Evolutionary conservation across 2,329 filamentous ascomycete genomes (phyloP).

Genomic region (Volutella citrinella): DNA sequence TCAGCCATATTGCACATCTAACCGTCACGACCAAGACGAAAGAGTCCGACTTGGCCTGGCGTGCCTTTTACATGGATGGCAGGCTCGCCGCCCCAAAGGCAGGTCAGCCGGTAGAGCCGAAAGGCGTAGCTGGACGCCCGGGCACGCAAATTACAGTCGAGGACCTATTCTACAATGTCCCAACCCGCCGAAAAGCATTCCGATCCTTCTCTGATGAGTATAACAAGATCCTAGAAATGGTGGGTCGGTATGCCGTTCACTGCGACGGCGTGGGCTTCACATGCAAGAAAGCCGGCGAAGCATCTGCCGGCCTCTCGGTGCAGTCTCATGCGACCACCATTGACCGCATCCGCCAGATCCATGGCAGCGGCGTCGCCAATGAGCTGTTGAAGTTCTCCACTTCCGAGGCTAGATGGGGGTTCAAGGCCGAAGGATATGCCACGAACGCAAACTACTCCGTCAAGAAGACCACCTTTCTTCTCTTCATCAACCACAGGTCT

Average conservation of each 20-base stretch:
- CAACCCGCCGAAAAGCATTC: conserved; percentile 83
- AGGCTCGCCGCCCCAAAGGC: conserved; percentile 80
- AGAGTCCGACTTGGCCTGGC: conserved; percentile 84
- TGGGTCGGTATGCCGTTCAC: conserved; percentile 90
- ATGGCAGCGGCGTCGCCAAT: conserved; percentile 80
- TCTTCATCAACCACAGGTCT: conserved; percentile 95
- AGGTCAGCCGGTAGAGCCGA: conserved; percentile 81
- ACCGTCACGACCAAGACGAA: conserved; percentile 92
- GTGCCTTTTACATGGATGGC: conserved; percentile 82
- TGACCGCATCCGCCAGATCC: conserved; percentile 87
- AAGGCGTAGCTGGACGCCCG: conserved; percentile 78
- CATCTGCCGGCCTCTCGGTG: conserved; percentile 77
- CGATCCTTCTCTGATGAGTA: conserved; percentile 91
- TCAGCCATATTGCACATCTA: conserved; percentile 96
- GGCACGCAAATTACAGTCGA: conserved; percentile 97
- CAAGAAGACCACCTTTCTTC: conserved; percentile 80
- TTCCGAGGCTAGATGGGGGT: conserved; percentile 75
- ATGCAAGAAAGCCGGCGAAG: conserved; percentile 93
- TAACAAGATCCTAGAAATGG: conserved; percentile 94
- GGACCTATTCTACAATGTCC: conserved; percentile 95
- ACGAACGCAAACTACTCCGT: conserved; percentile 95
- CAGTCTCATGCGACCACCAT: conserved; percentile 67
- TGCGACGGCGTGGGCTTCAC: conserved; percentile 90
- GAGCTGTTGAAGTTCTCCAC: conserved; percentile 77
- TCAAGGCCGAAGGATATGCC: conserved; percentile 74